Conservation (phyloP, 2,329 filamentous ascomycete species). For the Stagonosporopsis tanaceti region DNA sequence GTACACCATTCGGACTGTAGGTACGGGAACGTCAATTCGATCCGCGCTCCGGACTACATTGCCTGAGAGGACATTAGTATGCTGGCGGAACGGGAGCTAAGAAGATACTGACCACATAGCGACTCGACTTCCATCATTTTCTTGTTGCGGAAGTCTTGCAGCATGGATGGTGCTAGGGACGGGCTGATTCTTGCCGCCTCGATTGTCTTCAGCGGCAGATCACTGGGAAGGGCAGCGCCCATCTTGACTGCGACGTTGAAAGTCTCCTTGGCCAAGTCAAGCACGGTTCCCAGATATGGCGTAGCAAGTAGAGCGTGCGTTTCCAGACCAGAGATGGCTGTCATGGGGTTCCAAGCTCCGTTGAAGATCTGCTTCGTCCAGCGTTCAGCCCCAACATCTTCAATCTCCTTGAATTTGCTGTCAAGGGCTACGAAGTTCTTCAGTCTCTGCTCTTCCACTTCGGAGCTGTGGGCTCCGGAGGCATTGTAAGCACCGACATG, state of each 20-base stretch:
- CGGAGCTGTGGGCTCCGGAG: not conserved
- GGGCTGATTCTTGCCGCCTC: constrained; percentile 7
- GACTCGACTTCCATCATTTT: constrained; percentile 5
- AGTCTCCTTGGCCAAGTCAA: not conserved
- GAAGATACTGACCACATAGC: not conserved
- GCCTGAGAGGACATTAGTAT: not conserved
- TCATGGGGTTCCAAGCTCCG: constrained; percentile 19
- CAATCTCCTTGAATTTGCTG: constrained; percentile 9
- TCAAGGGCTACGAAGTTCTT: not conserved
- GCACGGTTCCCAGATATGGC: constrained; percentile 1
- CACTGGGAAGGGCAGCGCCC: constrained; percentile 7
- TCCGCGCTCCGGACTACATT: constrained; percentile 9
- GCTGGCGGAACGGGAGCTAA: not conserved
- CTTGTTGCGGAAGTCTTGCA: constrained; percentile 7
- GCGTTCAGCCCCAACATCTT: constrained; percentile 10
- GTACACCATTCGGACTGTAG: constrained; percentile 9
- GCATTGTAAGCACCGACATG: constrained; percentile 3
- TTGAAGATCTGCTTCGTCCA: constrained; percentile 19
- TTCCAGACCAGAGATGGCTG: constrained; percentile 14
- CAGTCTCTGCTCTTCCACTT: not conserved
- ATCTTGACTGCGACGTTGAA: not conserved
- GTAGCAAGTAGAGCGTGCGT: constrained; percentile 5
- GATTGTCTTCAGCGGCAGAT: constrained; percentile 6
- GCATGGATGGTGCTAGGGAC: constrained; percentile 13
- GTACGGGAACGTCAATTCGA: constrained; percentile 3